phyloP scores from a whole-genome alignment of 225 moss, liverwort and hornwort species.

The Pseudisothecium myosuroides region DNA sequence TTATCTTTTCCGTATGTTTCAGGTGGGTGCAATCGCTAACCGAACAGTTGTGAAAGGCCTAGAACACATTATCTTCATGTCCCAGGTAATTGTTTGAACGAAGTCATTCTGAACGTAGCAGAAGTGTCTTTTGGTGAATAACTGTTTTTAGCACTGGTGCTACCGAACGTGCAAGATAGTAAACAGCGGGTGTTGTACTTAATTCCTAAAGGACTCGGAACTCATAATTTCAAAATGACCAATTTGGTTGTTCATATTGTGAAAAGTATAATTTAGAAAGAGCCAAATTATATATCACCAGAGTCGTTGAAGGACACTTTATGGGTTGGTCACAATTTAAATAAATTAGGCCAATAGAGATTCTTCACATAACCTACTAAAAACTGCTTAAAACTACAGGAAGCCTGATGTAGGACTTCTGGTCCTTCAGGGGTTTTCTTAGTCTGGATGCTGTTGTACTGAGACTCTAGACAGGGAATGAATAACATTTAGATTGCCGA shows the following conservation, averaged over 20 bases:
- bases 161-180: not conserved
- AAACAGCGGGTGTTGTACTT: not conserved
- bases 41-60: slow-evolving; percentile 36
- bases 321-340: not conserved
- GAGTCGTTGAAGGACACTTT: not conserved
- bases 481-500: slow-evolving; percentile 15
- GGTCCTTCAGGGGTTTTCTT: not conserved
- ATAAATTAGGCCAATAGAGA: not conserved
- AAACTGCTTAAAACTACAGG: not conserved
- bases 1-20: not conserved
- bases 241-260: not conserved
- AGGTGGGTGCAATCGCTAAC: slow-evolving; percentile 71
- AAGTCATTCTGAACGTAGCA: not conserved
- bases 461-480: not conserved
- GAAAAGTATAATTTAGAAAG: not conserved
- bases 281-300: not conserved
- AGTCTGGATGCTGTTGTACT: not conserved
- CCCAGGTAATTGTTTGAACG: slow-evolving; percentile 40
- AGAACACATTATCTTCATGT: slow-evolving; percentile 81
- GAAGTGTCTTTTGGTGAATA: not conserved
- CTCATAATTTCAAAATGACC: not conserved
- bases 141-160: not conserved
- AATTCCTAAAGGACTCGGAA: not conserved
- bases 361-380: not conserved
- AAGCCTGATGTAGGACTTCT: not conserved